These are phyloP conservation scores for Ascochyta fabae DNA, from an alignment of 2,329 filamentous ascomycete genomes.

Conservation along the genomic window DNA sequence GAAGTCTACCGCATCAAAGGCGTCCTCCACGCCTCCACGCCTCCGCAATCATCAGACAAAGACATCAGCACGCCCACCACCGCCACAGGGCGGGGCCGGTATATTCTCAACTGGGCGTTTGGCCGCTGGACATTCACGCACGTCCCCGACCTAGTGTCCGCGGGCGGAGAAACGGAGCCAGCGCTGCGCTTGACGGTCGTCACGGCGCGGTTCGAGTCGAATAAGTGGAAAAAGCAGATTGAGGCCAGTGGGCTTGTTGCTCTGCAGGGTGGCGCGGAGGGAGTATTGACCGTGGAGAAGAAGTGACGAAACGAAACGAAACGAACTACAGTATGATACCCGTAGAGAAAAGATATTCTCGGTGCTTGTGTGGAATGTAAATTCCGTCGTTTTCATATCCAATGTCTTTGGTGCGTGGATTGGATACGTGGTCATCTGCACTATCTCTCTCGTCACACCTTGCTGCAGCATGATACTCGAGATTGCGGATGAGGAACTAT, in stretches of 20 bases:
- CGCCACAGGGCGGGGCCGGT: conserved; percentile 58
- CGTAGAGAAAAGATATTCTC: neutral
- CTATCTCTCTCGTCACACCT: no score
- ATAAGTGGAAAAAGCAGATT: conserved; percentile 77
- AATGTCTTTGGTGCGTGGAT: no score
- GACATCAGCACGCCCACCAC: conserved; percentile 33
- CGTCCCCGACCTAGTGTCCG: conserved; percentile 45
- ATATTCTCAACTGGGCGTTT: conserved; percentile 98
- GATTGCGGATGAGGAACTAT: no score
- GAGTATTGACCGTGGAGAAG: conserved; percentile 31
- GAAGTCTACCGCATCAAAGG: conserved; percentile 96
- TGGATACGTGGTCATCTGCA: no score
- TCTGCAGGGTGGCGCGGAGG: conserved; percentile 30
- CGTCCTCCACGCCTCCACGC: conserved; percentile 57
- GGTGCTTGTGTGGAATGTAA: no score
- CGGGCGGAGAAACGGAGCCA: conserved; percentile 55
- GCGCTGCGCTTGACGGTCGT: conserved; percentile 77
- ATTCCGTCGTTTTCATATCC: no score
- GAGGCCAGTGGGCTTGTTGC: conserved; percentile 60
- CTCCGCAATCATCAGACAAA: conserved; percentile 55
- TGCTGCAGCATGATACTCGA: no score
- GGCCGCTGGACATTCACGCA: conserved; percentile 90
- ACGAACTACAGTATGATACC: conserved; percentile 1
- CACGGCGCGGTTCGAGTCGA: conserved; percentile 73
- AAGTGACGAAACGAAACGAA: neutral